Evolutionary conservation across 2,329 filamentous ascomycete genomes (phyloP).

Genomic region (Seiridium unicorne): DNA sequence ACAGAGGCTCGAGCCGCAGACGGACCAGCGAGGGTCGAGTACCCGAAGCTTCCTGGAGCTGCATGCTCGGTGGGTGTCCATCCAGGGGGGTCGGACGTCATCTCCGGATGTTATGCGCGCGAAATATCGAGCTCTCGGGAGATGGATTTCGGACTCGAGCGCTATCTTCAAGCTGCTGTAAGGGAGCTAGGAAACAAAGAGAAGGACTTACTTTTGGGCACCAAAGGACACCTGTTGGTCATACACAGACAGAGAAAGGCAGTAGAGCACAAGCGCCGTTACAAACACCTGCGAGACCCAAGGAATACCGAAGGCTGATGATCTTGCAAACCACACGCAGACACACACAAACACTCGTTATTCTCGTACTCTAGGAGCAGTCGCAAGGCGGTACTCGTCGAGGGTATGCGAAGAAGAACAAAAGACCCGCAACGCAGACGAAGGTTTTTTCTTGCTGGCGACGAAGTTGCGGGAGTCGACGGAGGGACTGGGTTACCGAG

Average conservation of each 20-base stretch:
- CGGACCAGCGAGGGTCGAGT: not conserved
- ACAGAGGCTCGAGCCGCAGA: no score
- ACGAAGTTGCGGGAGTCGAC: constrained; percentile 22
- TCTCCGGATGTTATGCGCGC: not conserved
- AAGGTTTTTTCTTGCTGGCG: constrained; percentile 14
- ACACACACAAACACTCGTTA: constrained; percentile 8
- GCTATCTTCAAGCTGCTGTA: not conserved
- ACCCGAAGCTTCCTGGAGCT: not conserved
- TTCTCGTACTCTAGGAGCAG: constrained; percentile 22
- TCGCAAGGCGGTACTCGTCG: constrained; percentile 16
- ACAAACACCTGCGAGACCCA: constrained; percentile 12
- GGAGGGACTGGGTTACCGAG: constrained; percentile 24
- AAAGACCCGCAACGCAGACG: constrained; percentile 21
- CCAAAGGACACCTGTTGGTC: constrained; percentile 7
- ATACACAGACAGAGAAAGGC: constrained; percentile 10
- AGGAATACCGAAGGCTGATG: constrained; percentile 6
- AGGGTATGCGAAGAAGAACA: constrained; percentile 18
- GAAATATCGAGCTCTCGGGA: not conserved
- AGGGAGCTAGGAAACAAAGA: constrained; percentile 4
- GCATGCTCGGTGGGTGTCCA: not conserved
- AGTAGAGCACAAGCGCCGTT: constrained; percentile 12
- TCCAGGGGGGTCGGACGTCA: not conserved
- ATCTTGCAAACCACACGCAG: not conserved
- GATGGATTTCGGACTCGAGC: not conserved
- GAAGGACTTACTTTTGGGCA: constrained; percentile 12